Evolutionary conservation across 768 basidiomycete genomes (phyloP), one percentile per base, ranked within the genome.

Genomic region (Kwoniella europaea): DNA sequence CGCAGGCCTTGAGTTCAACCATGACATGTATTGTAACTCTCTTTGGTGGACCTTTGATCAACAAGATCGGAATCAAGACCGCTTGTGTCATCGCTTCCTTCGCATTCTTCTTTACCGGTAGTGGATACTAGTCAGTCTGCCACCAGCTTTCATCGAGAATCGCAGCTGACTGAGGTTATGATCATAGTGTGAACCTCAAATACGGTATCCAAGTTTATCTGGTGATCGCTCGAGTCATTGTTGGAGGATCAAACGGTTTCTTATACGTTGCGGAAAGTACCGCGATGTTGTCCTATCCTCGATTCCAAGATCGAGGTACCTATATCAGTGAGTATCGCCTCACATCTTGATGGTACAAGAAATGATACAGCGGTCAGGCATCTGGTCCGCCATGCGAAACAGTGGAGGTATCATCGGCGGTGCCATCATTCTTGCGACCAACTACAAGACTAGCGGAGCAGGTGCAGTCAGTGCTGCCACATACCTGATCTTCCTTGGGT

Each of bases 21-120:
- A 22, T 66, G 27, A n/a, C 54, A 1, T 74, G 71, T 27, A 7
- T 56, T 22, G 63, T 76, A 55, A 63, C 71, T n/a, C 52, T 76
- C 6, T 69, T 74, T 55, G 75, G 75, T 46, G 75, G 75, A 54
- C 75, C 75, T 13, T 13, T 76, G 44, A 67, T 76, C 69, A 76
- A 76, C 70, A 74, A 74, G 52, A 44, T 76, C 65, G 75, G 75
- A 13, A 76, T 72, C 46, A 71, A 72, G 55, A 71, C 64, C 61
- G 59, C 73, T 10, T 72, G 69, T 56, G 53, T 72, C 50, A 74
- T 76, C 60, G 62, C 67, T 16, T 69, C 67, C 20, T 43, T 61
- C 50, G n/a, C 58, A 3, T 66, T 71, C 57, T 54, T 58, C 20
- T 50, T 76, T 27, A 22, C 66, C 16, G 75, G 75, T 24, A 43